Conservation (phyloP, 208 protist genomes). For the Porcisia hertigi region DNA sequence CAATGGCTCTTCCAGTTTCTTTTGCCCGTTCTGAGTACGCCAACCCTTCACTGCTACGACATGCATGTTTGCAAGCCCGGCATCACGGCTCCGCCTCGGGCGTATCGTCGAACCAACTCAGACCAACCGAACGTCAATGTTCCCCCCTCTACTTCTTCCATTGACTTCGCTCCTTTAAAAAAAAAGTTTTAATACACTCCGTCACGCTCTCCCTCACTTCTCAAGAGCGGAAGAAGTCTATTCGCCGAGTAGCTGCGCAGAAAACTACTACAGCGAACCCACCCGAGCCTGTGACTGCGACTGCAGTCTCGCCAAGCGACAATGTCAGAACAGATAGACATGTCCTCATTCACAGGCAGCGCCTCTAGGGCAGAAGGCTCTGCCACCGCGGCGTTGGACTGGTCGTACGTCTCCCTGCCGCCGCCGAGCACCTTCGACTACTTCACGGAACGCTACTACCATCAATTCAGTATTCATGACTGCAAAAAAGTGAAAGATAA, state of each 20-base stretch:
- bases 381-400: constrained; percentile 3
- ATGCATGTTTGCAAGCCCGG: no score
- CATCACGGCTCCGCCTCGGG: no score
- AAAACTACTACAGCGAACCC: background rate
- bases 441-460: constrained; percentile 80
- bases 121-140: no score
- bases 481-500: constrained; percentile 69
- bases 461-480: constrained; percentile 70
- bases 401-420: constrained; percentile 27
- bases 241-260: background rate
- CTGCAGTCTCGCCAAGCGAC: background rate
- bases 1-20: background rate
- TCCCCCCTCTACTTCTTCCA: background rate
- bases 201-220: background rate
- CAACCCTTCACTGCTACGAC: no score
- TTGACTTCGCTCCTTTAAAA: background rate
- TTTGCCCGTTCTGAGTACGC: no score
- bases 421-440: constrained; percentile 69
- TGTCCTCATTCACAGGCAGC: background rate
- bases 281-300: background rate
- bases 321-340: background rate
- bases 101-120: no score
- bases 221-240: background rate
- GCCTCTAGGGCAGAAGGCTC: background rate
- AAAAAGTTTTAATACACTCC: no score